These are phyloP conservation scores for Colletotrichum gloeosporioides DNA, from an alignment of 2,329 filamentous ascomycete species.

Conservation along the genomic window DNA sequence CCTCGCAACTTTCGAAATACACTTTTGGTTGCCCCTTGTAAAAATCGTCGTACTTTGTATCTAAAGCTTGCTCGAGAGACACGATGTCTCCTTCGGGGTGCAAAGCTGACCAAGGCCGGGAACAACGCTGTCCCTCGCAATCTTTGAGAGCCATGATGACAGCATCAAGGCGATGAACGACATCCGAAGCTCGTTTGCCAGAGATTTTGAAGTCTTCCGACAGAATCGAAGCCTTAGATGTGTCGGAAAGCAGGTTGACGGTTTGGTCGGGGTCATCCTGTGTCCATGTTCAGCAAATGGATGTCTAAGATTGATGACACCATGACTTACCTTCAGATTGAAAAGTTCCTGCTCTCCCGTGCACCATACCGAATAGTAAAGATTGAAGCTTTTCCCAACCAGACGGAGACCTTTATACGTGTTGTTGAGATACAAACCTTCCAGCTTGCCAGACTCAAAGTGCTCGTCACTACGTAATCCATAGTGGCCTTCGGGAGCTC, in stretches of 20 bases:
- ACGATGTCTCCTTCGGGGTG: background rate
- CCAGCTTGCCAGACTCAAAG: constrained; percentile 46
- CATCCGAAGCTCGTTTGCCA: background rate
- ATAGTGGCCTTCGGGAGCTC: constrained; percentile 17
- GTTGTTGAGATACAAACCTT: constrained; percentile 38
- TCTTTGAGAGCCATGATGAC: background rate
- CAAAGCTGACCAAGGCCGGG: background rate
- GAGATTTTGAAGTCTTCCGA: background rate
- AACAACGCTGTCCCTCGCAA: background rate
- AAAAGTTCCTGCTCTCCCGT: constrained; percentile 53
- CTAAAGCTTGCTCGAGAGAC: background rate
- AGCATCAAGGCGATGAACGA: background rate
- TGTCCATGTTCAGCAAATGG: background rate
- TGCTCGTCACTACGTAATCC: constrained; percentile 1
- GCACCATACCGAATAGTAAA: constrained; percentile 64
- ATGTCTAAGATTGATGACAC: background rate
- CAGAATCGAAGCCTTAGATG: background rate
- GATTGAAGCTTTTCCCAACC: constrained; percentile 48
- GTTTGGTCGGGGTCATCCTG: background rate
- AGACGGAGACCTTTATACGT: constrained; percentile 60
- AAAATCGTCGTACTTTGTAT: background rate
- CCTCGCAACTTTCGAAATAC: background rate
- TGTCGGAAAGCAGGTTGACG: background rate
- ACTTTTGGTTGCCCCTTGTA: background rate
- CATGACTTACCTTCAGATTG: constrained; percentile 46